phyloP scores from a whole-genome alignment of 345 rosid genomes.

The Aurinia saxatilis region DNA sequence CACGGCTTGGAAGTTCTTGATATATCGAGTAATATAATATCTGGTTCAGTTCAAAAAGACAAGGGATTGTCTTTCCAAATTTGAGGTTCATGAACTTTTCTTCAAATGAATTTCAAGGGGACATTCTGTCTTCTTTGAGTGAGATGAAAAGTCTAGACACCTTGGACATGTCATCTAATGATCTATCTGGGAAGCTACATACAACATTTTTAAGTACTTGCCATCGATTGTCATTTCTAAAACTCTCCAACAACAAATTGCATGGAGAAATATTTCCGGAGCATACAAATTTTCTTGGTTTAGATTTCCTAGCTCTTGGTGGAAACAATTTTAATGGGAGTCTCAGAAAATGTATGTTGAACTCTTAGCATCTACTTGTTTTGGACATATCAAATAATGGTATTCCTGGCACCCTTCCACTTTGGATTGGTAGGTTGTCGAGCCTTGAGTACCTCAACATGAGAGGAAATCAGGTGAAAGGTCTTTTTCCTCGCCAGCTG shows the following conservation, averaged over 20 bases:
- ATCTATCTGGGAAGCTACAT: too few relatives aligned
- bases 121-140: neutral
- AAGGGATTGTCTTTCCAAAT: neutral
- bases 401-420: too few relatives aligned
- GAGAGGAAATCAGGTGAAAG: neutral
- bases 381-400: too few relatives aligned
- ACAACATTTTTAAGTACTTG: neutral
- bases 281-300: constrained; percentile 9
- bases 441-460: too few relatives aligned
- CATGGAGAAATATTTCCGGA: too few relatives aligned
- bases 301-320: neutral
- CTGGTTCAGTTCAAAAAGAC: neutral
- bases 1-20: constrained; percentile 5
- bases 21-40: neutral
- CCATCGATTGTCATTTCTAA: neutral
- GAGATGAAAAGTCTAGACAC: too few relatives aligned
- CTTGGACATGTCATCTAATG: constrained; percentile 5
- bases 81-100: neutral
- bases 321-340: too few relatives aligned
- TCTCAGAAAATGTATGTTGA: neutral
- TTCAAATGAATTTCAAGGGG: neutral
- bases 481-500: constrained; percentile 38
- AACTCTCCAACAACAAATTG: constrained; percentile 22
- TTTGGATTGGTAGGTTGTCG: too few relatives aligned
- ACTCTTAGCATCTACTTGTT: neutral